Conservation (phyloP, 1,284 basidiomycete species). For the Tremellales sp. region DNA sequence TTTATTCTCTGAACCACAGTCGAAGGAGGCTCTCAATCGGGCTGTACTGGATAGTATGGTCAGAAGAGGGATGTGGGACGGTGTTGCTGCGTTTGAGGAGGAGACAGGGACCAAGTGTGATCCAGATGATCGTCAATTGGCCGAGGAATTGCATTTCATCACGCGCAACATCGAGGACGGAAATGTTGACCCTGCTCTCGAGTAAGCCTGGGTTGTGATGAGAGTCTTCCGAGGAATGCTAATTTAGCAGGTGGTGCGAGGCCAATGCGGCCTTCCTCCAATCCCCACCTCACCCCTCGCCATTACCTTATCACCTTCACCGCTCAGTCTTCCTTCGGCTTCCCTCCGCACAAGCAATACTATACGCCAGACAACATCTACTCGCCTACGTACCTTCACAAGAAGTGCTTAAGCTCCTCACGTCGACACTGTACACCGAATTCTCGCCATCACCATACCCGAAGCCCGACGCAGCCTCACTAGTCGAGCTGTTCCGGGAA, state of each 20-base stretch:
- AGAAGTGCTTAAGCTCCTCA: conserved; percentile 68
- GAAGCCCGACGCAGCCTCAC: conserved; percentile 8
- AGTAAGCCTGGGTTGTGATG: conserved; percentile 56
- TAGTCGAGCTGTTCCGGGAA: conserved; percentile 75
- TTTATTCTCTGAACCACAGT: conserved; percentile 35
- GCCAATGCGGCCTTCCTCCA: conserved; percentile 63
- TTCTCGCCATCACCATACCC: conserved; percentile 28
- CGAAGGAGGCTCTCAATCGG: conserved; percentile 30
- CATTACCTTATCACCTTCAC: conserved; percentile 80
- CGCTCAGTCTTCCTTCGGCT: conserved; percentile 77
- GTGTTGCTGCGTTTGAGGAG: conserved; percentile 47
- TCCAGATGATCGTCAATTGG: conserved; percentile 57
- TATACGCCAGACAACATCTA: conserved; percentile 69
- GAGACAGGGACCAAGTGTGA: conserved; percentile 66
- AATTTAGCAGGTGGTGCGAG: conserved; percentile 63
- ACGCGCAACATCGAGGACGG: conserved; percentile 62
- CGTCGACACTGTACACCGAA: conserved; percentile 60
- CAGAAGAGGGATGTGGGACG: conserved; percentile 37
- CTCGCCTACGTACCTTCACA: conserved; percentile 64
- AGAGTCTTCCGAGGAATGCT: neutral
- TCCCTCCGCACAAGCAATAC: conserved; percentile 55
- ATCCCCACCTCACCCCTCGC: conserved; percentile 59
- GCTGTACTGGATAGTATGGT: conserved; percentile 41
- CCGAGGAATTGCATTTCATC: conserved; percentile 69
- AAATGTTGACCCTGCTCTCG: conserved; percentile 68